Conservation (phyloP, 208 protist genomes). For the Leptomonas seymouri region DNA sequence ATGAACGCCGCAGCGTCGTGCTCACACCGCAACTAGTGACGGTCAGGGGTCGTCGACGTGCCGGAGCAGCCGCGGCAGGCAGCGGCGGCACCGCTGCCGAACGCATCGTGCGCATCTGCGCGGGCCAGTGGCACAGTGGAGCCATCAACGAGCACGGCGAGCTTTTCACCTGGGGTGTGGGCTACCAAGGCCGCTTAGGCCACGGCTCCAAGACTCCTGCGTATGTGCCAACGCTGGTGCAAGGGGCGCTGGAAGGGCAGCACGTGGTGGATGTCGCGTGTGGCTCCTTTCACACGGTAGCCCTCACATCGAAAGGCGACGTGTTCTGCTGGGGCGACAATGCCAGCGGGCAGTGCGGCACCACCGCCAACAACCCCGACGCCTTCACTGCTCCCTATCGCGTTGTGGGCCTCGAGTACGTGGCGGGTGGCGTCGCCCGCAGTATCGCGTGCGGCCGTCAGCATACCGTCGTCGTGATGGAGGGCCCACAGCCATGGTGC, state of each 20-base stretch:
- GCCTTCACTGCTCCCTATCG: constrained; percentile 70
- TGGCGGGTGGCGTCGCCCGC: constrained; percentile 70
- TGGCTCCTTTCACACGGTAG: constrained; percentile 87
- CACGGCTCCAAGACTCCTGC: constrained; percentile 70
- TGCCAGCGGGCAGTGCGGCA: constrained; percentile 73
- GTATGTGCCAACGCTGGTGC: constrained; percentile 68
- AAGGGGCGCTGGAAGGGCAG: constrained; percentile 60
- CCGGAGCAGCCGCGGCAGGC: neutral
- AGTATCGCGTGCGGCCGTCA: constrained; percentile 85
- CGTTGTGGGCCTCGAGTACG: constrained; percentile 79
- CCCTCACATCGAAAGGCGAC: constrained; percentile 57
- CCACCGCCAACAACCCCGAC: constrained; percentile 42
- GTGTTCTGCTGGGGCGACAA: constrained; percentile 93
- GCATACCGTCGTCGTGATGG: constrained; percentile 86
- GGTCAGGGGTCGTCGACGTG: constrained; percentile 33
- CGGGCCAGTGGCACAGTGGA: constrained; percentile 88
- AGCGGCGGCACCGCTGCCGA: neutral
- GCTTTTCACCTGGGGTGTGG: constrained; percentile 91
- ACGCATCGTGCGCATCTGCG: constrained; percentile 67
- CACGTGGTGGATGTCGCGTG: constrained; percentile 76
- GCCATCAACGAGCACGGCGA: constrained; percentile 78
- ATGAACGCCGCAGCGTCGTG: constrained; percentile 76
- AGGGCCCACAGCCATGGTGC: constrained; percentile 77
- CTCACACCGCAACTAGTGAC: constrained; percentile 70
- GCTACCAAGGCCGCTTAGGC: constrained; percentile 83